Conservation (phyloP, 2,329 filamentous ascomycete genomes). For the Waltergamsia citrina region DNA sequence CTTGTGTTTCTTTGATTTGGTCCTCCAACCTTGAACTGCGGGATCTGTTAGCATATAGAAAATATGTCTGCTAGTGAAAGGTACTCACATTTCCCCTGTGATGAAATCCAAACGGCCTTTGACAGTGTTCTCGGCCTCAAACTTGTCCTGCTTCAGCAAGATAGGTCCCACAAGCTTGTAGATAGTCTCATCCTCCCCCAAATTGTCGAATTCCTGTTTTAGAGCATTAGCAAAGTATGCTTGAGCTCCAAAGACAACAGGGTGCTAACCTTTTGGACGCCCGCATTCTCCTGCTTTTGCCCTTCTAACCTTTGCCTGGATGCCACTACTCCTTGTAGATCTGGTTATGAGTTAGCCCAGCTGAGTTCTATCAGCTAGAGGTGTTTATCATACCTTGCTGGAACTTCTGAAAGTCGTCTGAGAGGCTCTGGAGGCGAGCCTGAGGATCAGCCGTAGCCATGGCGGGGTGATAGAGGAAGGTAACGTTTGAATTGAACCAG, state of each 20-base stretch:
- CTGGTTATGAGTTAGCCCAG: constrained; percentile 31
- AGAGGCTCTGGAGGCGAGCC: constrained; percentile 69
- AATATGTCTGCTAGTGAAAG: not conserved
- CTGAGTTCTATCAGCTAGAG: not conserved
- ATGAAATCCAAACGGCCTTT: constrained; percentile 90
- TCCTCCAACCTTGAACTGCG: constrained; percentile 31
- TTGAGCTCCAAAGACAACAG: no score
- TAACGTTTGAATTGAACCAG: no score
- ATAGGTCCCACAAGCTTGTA: constrained; percentile 95
- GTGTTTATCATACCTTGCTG: constrained; percentile 66
- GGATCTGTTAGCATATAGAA: constrained; percentile 1
- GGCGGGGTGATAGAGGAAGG: not conserved
- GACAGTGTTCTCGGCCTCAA: constrained; percentile 83
- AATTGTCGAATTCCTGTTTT: constrained; percentile 65
- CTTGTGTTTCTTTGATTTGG: constrained; percentile 45
- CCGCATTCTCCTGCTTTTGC: constrained; percentile 85
- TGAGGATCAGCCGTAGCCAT: constrained; percentile 49
- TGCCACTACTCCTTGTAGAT: constrained; percentile 66
- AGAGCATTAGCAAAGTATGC: no score
- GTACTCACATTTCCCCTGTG: constrained; percentile 75
- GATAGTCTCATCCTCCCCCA: constrained; percentile 77
- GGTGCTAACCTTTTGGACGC: constrained; percentile 63
- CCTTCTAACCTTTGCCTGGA: constrained; percentile 88
- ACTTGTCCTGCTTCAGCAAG: constrained; percentile 86
- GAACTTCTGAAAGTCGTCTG: constrained; percentile 79